Base-by-base conservation (phyloP, 1,139 yeast species). In the Meyerozyma elateridarum region DNA sequence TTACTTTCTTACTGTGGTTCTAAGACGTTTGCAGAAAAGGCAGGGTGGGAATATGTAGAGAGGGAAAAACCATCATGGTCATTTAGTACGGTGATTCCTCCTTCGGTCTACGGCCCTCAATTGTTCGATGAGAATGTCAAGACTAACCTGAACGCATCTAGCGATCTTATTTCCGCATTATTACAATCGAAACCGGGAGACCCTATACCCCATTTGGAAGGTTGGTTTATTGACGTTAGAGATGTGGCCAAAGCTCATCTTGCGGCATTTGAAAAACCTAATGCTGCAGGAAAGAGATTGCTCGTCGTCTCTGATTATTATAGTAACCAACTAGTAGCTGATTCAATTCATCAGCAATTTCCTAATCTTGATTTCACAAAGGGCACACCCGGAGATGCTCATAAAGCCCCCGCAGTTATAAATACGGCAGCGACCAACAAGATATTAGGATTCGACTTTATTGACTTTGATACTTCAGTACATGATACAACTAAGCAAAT, bases 51-150 rank as follows among this genome's bases (percentile, higher is more conserved):
- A 2, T 76, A 70, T 39, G 52, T 69, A 18, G 46, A 59, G 32
- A 38, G 42, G 7, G 46, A 59, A 22, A 56, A 57, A 4, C 69
- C 73, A 9, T 52, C 51, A 16, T 76, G 75, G 44, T 53, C 54
- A 6, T 44, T 76, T 17, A 50, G 68, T 8, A 59, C 70, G 1
- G 64, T 75, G 6, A 65, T 63, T 38, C 80, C 81, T 8, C 65
- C 64, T 15, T 71, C 56, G 39, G 76, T 73, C 1, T 61, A 67
- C 40, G 80, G 80, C 11, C 80, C 80, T 5, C 72, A 70, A 39
- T 51, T 49, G 14, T 48, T 42, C 28, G 46, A 48, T 33, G 35
- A 42, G n/a, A 56, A 52, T 32, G 61, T 56, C 19, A 55, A 51
- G 34, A 56, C 48, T 4, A 41, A 35, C 22, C 54, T 64, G 39